Evolutionary conservation across 257 asterid genomes (phyloP).

Genomic region (Capsicum baccatum): DNA sequence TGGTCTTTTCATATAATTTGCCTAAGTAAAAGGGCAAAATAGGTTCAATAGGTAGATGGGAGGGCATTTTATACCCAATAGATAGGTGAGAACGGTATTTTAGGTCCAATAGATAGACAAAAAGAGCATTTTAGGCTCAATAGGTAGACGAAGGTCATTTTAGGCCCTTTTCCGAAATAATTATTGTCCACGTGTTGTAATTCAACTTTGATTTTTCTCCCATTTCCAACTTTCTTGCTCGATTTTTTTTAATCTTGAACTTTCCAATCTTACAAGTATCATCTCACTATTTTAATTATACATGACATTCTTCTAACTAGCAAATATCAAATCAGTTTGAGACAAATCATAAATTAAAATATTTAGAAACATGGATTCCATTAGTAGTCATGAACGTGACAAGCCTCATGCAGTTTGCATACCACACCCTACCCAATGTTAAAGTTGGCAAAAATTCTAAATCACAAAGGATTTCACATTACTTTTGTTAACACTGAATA

Average conservation of each 20-base stretch:
- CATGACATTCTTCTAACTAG: background rate
- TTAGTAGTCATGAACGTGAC: background rate
- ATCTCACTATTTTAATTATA: background rate
- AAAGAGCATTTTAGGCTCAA: too few species aligned
- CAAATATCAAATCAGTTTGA: background rate
- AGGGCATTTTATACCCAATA: too few species aligned
- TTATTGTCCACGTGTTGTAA: too few species aligned
- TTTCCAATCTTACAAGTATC: background rate
- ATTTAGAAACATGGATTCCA: background rate
- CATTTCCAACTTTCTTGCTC: too few species aligned
- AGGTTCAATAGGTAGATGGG: too few species aligned
- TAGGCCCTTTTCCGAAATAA: too few species aligned
- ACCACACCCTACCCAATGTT: conserved; percentile 36
- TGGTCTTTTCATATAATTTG: too few species aligned
- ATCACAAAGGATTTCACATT: conserved; percentile 30
- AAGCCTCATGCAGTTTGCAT: conserved; percentile 36
- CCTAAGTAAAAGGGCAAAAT: too few species aligned
- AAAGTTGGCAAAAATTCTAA: conserved; percentile 32
- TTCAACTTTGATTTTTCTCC: too few species aligned
- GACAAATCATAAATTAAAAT: background rate
- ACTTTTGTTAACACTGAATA: conserved; percentile 35
- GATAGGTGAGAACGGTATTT: too few species aligned
- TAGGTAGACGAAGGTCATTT: too few species aligned
- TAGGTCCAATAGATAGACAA: too few species aligned
- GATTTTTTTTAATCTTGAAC: background rate